Evolutionary conservation across 768 basidiomycete species (phyloP), one percentile per base, ranked within the genome.

Genomic region (Austroboletus festivus): DNA sequence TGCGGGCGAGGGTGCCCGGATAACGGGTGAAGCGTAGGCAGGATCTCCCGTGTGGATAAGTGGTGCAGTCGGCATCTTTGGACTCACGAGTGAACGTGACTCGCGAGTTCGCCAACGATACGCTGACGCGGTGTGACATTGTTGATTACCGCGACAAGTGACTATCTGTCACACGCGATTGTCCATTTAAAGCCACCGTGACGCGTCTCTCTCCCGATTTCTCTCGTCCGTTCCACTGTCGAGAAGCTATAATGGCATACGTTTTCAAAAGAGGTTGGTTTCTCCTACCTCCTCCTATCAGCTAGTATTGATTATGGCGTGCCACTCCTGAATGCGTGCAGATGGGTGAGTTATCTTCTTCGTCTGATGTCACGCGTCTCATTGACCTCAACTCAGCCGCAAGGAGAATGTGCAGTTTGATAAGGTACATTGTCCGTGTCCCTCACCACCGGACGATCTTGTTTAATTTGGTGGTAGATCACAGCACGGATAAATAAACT

Each of bases 371-470:
- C 44, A 65, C 64, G 65, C 65, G 65, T 63, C 48, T 44, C 47
- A 22, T 48, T 55, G 13, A 56, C 26, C 28, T 38, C 16, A 22
- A 42, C 28, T 42, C 61, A 85, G 85, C 50, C 89, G 92, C 54
- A 93, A 92, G 70, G 93, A 95, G 70, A 86, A 83, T 64, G 88
- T 95, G 44, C 86, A 90, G 59, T 95, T 95, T 60, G 93, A 95
- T 63, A 95, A 95, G 78, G 92, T 86, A 57, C 53, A 76, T 52
- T 50, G 46, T 33, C 2, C 39, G 47, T 26, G 10, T 50, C 37
- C 11, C 50, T 43, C 41, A 26, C 40, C 40, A 46, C 57, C 50
- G 48, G 42, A 42, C 35, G 44, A 44, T 51, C 48, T 53, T 60
- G 53, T 43, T 59, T 4, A 60, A 48, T 42, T 21, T 26, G 44